These are phyloP conservation scores for Castanospermum australe DNA, from an alignment of 306 rosid species.

Conservation along the genomic window DNA sequence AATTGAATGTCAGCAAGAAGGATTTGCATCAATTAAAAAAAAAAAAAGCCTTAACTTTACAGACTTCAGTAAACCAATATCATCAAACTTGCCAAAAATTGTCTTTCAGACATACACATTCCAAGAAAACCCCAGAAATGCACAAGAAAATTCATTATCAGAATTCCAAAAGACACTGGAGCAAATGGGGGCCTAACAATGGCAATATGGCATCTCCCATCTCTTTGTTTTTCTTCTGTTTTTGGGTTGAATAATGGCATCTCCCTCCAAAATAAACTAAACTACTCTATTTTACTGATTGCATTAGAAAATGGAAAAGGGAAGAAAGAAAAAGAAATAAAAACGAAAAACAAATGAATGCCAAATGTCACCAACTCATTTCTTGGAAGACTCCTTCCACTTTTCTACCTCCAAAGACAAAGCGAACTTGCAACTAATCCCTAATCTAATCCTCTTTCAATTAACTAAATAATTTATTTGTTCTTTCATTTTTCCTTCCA, in stretches of 20 bases:
- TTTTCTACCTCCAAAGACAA: not conserved
- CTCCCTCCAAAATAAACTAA: not conserved
- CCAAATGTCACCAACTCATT: constrained; percentile 31
- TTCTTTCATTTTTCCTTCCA: constrained; percentile 24
- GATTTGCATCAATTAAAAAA: no score
- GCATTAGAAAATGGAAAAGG: not conserved
- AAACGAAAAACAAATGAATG: not conserved
- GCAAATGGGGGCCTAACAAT: constrained; percentile 21
- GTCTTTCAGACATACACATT: no score
- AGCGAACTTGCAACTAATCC: constrained; percentile 19
- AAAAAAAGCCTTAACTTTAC: no score
- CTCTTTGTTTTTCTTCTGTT: constrained; percentile 25
- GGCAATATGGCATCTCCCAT: not conserved
- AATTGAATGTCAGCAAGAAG: no score
- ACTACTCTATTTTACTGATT: not conserved
- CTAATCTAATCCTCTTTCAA: not conserved
- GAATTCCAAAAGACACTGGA: no score
- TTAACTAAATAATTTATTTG: not conserved
- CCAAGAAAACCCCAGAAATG: no score
- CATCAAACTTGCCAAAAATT: no score
- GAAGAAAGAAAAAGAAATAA: not conserved
- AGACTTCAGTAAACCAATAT: no score
- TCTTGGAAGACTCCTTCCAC: constrained; percentile 26
- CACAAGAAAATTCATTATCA: no score
- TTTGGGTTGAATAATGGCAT: constrained; percentile 8